Conservation (phyloP, 768 basidiomycete genomes). For the Tylopilus cervinicoccineus region DNA sequence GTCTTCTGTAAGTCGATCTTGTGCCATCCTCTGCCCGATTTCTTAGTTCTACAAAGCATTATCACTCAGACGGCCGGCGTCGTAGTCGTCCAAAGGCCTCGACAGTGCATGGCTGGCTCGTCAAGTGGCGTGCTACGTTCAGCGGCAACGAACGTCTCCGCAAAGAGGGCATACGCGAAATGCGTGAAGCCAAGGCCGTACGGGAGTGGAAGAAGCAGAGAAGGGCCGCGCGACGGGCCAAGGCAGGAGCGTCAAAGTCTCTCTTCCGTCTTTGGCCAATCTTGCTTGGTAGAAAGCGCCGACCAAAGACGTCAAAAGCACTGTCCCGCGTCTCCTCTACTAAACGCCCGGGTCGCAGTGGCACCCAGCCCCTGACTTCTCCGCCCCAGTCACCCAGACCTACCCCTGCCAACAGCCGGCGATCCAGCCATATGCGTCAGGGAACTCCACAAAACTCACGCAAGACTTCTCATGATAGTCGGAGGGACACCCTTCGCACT, state of each 20-base stretch:
- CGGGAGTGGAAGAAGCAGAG: slow-evolving; percentile 29
- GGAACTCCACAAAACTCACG: slow-evolving; percentile 16
- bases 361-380: slow-evolving; percentile 11
- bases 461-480: slow-evolving; percentile 17
- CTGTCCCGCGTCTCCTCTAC: slow-evolving; percentile 8
- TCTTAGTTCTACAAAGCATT: slow-evolving; percentile 19
- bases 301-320: slow-evolving; percentile 8
- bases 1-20: slow-evolving; percentile 25
- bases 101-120: slow-evolving; percentile 71
- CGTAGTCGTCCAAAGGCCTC: slow-evolving; percentile 50
- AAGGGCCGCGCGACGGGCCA: slow-evolving; percentile 17
- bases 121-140: slow-evolving; percentile 74
- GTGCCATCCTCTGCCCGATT: neutral
- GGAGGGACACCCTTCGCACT: slow-evolving; percentile 4
- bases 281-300: slow-evolving; percentile 17
- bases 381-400: slow-evolving; percentile 16
- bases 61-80: slow-evolving; percentile 36
- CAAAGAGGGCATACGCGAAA: slow-evolving; percentile 68
- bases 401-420: slow-evolving; percentile 14
- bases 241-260: slow-evolving; percentile 10
- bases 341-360: slow-evolving; percentile 6
- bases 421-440: slow-evolving; percentile 16
- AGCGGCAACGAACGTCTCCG: slow-evolving; percentile 58
- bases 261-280: slow-evolving; percentile 27
- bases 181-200: slow-evolving; percentile 49